phyloP scores from a whole-genome alignment of 78 protist species.

The Paulinella micropora region DNA sequence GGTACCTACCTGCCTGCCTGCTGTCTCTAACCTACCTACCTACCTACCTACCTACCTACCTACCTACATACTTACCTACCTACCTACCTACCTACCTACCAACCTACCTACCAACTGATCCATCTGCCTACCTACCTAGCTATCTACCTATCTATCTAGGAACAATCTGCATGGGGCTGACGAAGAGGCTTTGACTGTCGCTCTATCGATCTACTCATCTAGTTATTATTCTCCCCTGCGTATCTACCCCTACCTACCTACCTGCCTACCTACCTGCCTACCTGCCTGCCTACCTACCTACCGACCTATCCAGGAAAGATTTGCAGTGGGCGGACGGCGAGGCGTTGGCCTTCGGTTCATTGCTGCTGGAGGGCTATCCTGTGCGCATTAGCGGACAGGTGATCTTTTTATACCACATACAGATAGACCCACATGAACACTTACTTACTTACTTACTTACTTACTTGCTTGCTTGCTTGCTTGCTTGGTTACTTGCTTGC shows the following conservation, averaged over 20 bases:
- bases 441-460: no score
- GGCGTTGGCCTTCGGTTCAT: slow-evolving; percentile 41
- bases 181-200: neutral
- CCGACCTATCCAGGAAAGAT: neutral
- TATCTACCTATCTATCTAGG: neutral
- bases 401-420: no score
- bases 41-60: neutral
- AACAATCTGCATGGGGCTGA: no score
- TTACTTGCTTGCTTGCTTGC: no score
- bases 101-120: neutral
- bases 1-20: neutral
- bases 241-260: no score
- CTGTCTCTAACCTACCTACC: no score
- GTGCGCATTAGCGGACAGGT: slow-evolving; percentile 73
- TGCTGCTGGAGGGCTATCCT: slow-evolving; percentile 61
- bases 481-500: no score
- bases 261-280: no score
- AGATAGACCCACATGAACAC: no score
- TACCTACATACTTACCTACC: neutral
- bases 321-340: neutral
- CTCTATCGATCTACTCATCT: neutral
- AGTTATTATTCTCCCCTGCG: neutral
- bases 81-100: neutral
- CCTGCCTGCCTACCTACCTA: no score
- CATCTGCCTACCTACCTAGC: neutral